Conservation (phyloP, 2,329 filamentous ascomycete genomes). For the Botrytis pseudocinerea region DNA sequence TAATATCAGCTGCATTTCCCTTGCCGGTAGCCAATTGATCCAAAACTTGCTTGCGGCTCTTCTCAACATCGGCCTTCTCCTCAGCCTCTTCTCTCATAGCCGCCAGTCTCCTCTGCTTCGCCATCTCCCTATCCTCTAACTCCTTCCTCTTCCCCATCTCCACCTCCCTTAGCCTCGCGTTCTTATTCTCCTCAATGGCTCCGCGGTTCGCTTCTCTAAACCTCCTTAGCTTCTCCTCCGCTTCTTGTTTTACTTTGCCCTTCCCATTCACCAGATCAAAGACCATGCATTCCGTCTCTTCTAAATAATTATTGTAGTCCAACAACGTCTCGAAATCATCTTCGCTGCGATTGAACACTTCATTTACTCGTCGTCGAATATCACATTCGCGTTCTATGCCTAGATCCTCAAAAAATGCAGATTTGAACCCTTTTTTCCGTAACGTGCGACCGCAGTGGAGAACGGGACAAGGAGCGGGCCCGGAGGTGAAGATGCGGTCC, state of each 20-base stretch:
- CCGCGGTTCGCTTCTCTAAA: constrained; percentile 75
- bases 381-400: constrained; percentile 90
- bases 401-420: constrained; percentile 88
- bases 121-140: constrained; percentile 66
- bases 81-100: constrained; percentile 69
- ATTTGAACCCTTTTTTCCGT: constrained; percentile 79
- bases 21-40: constrained; percentile 64
- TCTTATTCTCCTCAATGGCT: constrained; percentile 63
- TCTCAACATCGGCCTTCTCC: constrained; percentile 63
- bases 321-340: constrained; percentile 85
- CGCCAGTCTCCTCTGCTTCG: constrained; percentile 60
- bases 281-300: constrained; percentile 86
- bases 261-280: constrained; percentile 79
- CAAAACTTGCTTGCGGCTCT: constrained; percentile 68
- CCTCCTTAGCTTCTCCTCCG: constrained; percentile 54
- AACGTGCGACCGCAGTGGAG: constrained; percentile 85
- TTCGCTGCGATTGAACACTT: constrained; percentile 82
- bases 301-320: constrained; percentile 91
- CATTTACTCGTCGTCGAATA: constrained; percentile 75
- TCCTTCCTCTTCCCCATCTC: constrained; percentile 55
- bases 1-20: constrained; percentile 59
- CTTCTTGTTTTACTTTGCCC: constrained; percentile 55
- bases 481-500: constrained; percentile 87
- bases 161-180: constrained; percentile 56
- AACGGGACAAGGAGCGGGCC: constrained; percentile 89